Percentiles rank a stretch among this genome's conserved stretches.
Evolutionary conservation across 352 stramenopile genomes (phyloP).

Genomic region (Blastocystis sp.): DNA sequence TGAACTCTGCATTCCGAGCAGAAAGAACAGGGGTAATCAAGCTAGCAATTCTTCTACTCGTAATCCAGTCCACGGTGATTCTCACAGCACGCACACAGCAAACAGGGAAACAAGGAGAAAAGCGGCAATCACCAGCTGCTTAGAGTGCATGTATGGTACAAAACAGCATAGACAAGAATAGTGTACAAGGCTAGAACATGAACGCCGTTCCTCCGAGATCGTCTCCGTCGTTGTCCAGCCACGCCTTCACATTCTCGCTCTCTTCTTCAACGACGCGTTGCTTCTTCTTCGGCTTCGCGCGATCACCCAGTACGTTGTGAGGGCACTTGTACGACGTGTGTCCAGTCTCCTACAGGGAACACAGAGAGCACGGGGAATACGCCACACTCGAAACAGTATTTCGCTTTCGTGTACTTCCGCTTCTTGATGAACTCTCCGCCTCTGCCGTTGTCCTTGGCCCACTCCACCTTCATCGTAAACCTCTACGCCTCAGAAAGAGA

Average conservation of each 20-base stretch:
- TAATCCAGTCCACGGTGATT: too few species aligned
- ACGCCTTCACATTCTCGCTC: slow-evolving; percentile 63
- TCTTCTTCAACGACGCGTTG: slow-evolving; percentile 16
- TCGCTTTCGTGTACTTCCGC: slow-evolving; percentile 80
- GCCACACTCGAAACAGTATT: slow-evolving; percentile 85
- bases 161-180: neutral
- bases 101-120: neutral
- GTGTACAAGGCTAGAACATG: slow-evolving; percentile 1
- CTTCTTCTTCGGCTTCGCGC: slow-evolving; percentile 79
- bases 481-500: slow-evolving; percentile 76
- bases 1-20: too few species aligned
- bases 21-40: too few species aligned
- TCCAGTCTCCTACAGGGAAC: slow-evolving; percentile 77
- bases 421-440: slow-evolving; percentile 83
- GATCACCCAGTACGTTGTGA: slow-evolving; percentile 82
- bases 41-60: too few species aligned
- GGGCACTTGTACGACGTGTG: slow-evolving; percentile 85
- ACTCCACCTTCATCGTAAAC: slow-evolving; percentile 80
- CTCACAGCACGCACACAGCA: too few species aligned
- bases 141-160: neutral
- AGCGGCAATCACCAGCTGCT: neutral
- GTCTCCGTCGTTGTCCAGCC: slow-evolving; percentile 58
- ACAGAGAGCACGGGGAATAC: neutral
- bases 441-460: slow-evolving; percentile 84
- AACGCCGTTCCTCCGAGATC: slow-evolving; percentile 42